Evolutionary conservation across 768 basidiomycete species (phyloP).

Genomic region (Termitomyces sp.): DNA sequence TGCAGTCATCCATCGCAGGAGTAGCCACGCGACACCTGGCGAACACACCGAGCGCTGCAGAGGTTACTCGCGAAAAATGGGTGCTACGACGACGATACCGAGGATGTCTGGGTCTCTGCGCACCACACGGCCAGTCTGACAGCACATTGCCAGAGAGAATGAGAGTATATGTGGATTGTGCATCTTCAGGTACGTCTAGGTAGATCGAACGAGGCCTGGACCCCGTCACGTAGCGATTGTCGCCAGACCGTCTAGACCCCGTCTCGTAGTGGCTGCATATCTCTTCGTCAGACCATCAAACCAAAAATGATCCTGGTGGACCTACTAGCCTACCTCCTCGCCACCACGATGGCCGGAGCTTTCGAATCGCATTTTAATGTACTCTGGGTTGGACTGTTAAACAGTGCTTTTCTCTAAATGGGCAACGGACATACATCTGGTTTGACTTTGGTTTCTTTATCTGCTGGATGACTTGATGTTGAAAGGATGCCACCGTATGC

Average conservation of each 20-base stretch:
- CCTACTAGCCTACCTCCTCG: neutral
- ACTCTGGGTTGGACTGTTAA: neutral
- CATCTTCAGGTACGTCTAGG: neutral
- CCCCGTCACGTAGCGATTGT: neutral
- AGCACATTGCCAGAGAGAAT: neutral
- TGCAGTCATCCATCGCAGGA: slow-evolving; percentile 84
- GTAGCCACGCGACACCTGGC: slow-evolving; percentile 28
- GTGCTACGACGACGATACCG: slow-evolving; percentile 26
- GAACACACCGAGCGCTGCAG: slow-evolving; percentile 13
- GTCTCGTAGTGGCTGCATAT: neutral
- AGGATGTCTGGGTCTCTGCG: slow-evolving; percentile 13
- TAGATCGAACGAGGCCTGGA: neutral
- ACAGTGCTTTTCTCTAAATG: neutral
- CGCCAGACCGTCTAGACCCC: neutral
- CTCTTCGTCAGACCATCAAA: neutral
- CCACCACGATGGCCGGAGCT: neutral
- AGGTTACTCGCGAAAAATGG: slow-evolving; percentile 23
- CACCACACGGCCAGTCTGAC: slow-evolving; percentile 1
- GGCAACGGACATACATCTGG: neutral
- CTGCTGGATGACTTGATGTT: neutral
- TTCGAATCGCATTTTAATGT: neutral
- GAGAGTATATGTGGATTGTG: neutral
- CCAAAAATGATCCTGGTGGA: neutral
- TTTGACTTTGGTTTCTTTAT: neutral
- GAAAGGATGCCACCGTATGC: too few species aligned